A percentile compares a stretch with the other conserved stretches of the same genome.
Conservation (phyloP, 352 stramenopile genomes). For the Pythium volutum region DNA sequence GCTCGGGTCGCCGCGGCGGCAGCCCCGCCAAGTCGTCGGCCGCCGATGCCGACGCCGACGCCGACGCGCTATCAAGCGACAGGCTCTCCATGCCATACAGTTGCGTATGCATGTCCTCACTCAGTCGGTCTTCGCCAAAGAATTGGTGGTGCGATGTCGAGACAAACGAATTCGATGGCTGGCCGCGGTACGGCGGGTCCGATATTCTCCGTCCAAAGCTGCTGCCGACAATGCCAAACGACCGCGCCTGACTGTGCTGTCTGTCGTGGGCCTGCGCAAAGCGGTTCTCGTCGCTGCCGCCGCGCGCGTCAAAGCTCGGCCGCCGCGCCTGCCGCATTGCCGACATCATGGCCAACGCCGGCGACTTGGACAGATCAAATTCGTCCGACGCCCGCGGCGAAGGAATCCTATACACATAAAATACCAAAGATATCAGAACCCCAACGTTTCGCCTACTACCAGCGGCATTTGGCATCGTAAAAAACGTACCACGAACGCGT, state of each 20-base stretch:
- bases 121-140: slow-evolving; percentile 14
- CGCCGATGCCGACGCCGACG: not conserved
- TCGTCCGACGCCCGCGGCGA: slow-evolving; percentile 44
- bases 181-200: slow-evolving; percentile 26
- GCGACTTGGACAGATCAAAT: slow-evolving; percentile 71
- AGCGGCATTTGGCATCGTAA: too few relatives aligned
- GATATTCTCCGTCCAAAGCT: slow-evolving; percentile 19
- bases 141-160: slow-evolving; percentile 13
- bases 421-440: too few relatives aligned
- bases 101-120: slow-evolving; percentile 1
- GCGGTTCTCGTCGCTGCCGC: not conserved
- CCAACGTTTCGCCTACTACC: too few relatives aligned
- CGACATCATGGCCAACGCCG: slow-evolving; percentile 64
- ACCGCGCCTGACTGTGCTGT: slow-evolving; percentile 3
- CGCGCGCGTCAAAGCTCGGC: slow-evolving; percentile 12
- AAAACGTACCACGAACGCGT: slow-evolving; percentile 46
- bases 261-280: slow-evolving; percentile 8
- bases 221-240: slow-evolving; percentile 14
- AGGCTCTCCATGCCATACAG: slow-evolving; percentile 15
- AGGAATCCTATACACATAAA: slow-evolving; percentile 6
- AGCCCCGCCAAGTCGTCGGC: slow-evolving; percentile 6
- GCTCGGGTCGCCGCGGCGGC: slow-evolving; percentile 26
- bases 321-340: slow-evolving; percentile 42
- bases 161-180: slow-evolving; percentile 20
- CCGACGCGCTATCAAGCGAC: slow-evolving; percentile 6